Conservation (phyloP, 257 asterid genomes). For the Coffea canephora region DNA sequence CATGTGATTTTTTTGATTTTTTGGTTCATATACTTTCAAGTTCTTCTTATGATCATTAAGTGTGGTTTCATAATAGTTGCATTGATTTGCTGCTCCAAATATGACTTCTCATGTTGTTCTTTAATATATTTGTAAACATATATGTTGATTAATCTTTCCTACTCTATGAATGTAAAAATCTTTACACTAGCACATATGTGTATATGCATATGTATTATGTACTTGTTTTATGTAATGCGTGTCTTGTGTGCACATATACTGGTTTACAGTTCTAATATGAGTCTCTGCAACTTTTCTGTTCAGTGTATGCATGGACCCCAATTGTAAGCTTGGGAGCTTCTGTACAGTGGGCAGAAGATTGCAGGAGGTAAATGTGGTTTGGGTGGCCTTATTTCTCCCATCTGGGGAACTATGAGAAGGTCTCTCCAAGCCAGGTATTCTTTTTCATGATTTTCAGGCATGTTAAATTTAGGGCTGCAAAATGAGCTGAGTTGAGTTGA, state of each 20-base stretch:
- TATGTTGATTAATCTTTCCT: too few relatives aligned
- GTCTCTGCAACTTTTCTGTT: slow-evolving; percentile 20
- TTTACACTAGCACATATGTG: too few relatives aligned
- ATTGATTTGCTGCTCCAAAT: not conserved
- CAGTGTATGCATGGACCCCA: slow-evolving; percentile 99
- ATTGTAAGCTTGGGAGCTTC: slow-evolving; percentile 75
- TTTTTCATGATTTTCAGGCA: not conserved
- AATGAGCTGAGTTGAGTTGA: too few relatives aligned
- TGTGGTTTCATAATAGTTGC: not conserved
- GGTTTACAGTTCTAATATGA: not conserved
- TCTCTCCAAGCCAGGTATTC: slow-evolving; percentile 82
- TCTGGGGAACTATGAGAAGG: slow-evolving; percentile 95
- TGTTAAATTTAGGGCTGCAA: too few relatives aligned
- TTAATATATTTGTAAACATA: too few relatives aligned
- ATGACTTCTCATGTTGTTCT: not conserved
- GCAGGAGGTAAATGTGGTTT: slow-evolving; percentile 91
- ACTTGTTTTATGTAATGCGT: slow-evolving; percentile 1
- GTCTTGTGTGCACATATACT: not conserved
- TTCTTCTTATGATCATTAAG: not conserved
- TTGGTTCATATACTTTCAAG: not conserved
- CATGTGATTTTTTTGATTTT: too few relatives aligned
- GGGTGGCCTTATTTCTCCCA: slow-evolving; percentile 97
- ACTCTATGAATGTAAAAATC: too few relatives aligned
- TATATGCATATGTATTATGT: too few relatives aligned
- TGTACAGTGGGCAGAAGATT: slow-evolving; percentile 88